Conservation (phyloP, 2,329 filamentous ascomycete species). For the Annulohypoxylon truncatum region DNA sequence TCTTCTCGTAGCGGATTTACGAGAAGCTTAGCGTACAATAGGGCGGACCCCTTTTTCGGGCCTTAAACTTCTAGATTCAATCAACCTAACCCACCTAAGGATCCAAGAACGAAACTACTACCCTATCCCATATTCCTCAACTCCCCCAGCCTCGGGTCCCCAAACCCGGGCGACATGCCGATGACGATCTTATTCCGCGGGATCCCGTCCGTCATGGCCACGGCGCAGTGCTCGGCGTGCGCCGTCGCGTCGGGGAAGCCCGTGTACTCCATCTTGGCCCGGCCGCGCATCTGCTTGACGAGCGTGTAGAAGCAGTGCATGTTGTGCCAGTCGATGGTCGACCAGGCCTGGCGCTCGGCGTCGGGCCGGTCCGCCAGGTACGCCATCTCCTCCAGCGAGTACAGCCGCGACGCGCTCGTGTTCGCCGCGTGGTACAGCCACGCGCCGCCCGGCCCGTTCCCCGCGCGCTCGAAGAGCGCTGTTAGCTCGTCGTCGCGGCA, state of each 20-base stretch:
- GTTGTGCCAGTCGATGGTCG: conserved; percentile 1
- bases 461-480: background rate
- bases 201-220: background rate
- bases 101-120: background rate
- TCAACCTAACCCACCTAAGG: background rate
- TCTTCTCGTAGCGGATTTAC: background rate
- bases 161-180: background rate
- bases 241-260: background rate
- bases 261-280: conserved; percentile 5
- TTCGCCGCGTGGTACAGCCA: conserved; percentile 1
- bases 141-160: background rate
- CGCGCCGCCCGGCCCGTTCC: background rate
- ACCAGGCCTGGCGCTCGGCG: background rate
- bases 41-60: background rate
- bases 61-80: background rate
- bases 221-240: background rate
- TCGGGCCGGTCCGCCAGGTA: background rate
- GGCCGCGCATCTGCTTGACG: conserved; percentile 1
- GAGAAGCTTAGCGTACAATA: background rate
- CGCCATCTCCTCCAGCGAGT: background rate
- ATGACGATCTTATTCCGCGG: conserved; percentile 6
- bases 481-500: conserved; percentile 9
- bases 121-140: background rate
- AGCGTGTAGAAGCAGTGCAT: conserved; percentile 3
- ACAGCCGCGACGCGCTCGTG: background rate